Conservation (phyloP, 805 yeast genomes). For the Schwanniomyces polymorphus region DNA sequence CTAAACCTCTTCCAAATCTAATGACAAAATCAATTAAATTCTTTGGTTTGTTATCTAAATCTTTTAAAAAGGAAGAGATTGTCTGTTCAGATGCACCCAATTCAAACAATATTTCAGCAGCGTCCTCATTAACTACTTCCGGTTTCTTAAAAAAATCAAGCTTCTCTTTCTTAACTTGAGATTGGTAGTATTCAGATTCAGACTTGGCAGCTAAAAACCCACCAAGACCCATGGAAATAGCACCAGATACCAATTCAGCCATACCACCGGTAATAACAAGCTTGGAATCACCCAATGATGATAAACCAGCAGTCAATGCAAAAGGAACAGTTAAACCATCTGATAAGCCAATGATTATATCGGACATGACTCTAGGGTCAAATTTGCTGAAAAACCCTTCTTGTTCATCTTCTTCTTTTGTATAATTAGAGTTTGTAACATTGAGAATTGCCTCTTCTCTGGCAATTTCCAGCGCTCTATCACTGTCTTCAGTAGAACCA, state of each 20-base stretch:
- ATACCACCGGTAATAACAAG: conserved; percentile 96
- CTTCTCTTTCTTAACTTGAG: conserved; percentile 73
- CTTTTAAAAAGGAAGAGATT: conserved; percentile 68
- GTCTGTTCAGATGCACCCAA: conserved; percentile 75
- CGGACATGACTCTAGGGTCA: conserved; percentile 93
- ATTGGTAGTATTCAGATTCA: conserved; percentile 72
- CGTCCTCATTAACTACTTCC: conserved; percentile 68
- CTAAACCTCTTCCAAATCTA: conserved; percentile 87
- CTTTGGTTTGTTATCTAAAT: conserved; percentile 75
- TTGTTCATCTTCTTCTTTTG: conserved; percentile 17
- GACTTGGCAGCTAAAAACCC: conserved; percentile 94
- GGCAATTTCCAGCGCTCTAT: conserved; percentile 34
- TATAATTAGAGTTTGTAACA: conserved; percentile 19
- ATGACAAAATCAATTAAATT: conserved; percentile 84
- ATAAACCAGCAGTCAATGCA: conserved; percentile 94
- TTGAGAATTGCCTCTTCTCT: conserved; percentile 36
- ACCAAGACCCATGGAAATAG: conserved; percentile 97
- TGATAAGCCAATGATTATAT: conserved; percentile 86
- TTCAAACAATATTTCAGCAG: conserved; percentile 77
- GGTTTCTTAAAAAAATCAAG: conserved; percentile 64
- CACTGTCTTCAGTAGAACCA: conserved; percentile 32
- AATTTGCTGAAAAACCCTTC: conserved; percentile 50
- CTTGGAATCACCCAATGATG: conserved; percentile 84
- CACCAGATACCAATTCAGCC: conserved; percentile 96
- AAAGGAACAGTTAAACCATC: conserved; percentile 99